These are phyloP conservation scores for Colletotrichum sidae DNA, from an alignment of 2,329 filamentous ascomycete species.

Conservation along the genomic window DNA sequence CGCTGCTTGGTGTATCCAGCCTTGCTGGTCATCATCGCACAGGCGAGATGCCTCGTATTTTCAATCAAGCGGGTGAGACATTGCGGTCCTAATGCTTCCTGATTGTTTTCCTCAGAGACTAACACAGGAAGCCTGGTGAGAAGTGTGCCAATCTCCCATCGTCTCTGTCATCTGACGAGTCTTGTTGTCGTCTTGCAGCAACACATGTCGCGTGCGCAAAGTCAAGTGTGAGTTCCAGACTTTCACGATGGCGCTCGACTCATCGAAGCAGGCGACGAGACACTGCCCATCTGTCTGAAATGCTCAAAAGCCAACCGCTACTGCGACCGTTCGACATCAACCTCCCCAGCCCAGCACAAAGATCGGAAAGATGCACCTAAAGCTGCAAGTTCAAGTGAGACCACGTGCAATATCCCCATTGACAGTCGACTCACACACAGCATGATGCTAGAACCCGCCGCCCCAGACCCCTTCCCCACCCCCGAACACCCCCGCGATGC, in stretches of 20 bases:
- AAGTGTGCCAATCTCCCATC: not conserved
- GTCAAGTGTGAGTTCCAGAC: slow-evolving; percentile 45
- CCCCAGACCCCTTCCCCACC: not conserved
- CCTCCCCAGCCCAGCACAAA: slow-evolving; percentile 12
- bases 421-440: too few relatives aligned
- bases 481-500: slow-evolving; percentile 43
- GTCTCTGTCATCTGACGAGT: too few relatives aligned
- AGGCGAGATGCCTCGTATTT: slow-evolving; percentile 20
- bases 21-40: not conserved
- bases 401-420: not conserved
- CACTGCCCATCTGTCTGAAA: slow-evolving; percentile 46
- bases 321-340: slow-evolving; percentile 47
- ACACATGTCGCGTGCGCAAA: slow-evolving; percentile 52
- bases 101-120: not conserved
- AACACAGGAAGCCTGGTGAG: not conserved
- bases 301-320: slow-evolving; percentile 47
- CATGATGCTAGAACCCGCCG: not conserved
- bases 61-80: slow-evolving; percentile 27
- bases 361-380: not conserved
- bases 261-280: slow-evolving; percentile 46
- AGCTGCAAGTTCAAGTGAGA: not conserved
- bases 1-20: not conserved
- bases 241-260: not conserved
- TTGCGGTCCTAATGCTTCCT: not conserved
- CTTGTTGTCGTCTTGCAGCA: slow-evolving; percentile 41